Evolutionary conservation across 495 filamentous ascomycete genomes (phyloP).

Genomic region (Apodospora peruviana): DNA sequence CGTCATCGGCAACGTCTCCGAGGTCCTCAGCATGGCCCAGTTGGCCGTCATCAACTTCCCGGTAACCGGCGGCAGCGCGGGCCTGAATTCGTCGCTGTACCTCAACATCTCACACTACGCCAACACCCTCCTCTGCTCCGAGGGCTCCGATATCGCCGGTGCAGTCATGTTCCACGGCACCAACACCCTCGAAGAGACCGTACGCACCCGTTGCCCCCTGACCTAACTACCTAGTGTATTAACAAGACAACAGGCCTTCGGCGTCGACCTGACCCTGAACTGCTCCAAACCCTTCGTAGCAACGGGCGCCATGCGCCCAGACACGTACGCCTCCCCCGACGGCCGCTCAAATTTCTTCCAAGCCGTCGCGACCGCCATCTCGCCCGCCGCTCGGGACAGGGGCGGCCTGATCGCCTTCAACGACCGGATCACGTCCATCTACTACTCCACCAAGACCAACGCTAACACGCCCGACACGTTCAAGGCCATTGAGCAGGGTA

Average conservation of each 20-base stretch:
- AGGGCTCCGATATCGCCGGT: slow-evolving; percentile 36
- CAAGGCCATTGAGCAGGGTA: slow-evolving; percentile 42
- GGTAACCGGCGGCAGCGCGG: slow-evolving; percentile 25
- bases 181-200: slow-evolving; percentile 46
- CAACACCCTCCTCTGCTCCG: slow-evolving; percentile 31
- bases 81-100: slow-evolving; percentile 31
- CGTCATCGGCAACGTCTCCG: slow-evolving; percentile 17
- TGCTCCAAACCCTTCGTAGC: slow-evolving; percentile 44
- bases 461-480: slow-evolving; percentile 49
- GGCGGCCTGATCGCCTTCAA: slow-evolving; percentile 46
- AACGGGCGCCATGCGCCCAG: slow-evolving; percentile 45
- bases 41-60: slow-evolving; percentile 12
- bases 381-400: slow-evolving; percentile 27
- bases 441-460: slow-evolving; percentile 44
- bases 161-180: slow-evolving; percentile 48
- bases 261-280: slow-evolving; percentile 42
- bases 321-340: slow-evolving; percentile 45
- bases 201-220: background rate
- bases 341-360: slow-evolving; percentile 45
- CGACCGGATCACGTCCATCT: slow-evolving; percentile 42
- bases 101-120: slow-evolving; percentile 37
- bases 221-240: background rate
- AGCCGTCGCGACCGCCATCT: slow-evolving; percentile 39
- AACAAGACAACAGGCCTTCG: slow-evolving; percentile 26
- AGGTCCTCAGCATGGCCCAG: slow-evolving; percentile 14